Evolutionary conservation across 2,329 filamentous ascomycete species (phyloP), one percentile per base, ranked within the genome.

Genomic region (Simplicillium aogashimaense): DNA sequence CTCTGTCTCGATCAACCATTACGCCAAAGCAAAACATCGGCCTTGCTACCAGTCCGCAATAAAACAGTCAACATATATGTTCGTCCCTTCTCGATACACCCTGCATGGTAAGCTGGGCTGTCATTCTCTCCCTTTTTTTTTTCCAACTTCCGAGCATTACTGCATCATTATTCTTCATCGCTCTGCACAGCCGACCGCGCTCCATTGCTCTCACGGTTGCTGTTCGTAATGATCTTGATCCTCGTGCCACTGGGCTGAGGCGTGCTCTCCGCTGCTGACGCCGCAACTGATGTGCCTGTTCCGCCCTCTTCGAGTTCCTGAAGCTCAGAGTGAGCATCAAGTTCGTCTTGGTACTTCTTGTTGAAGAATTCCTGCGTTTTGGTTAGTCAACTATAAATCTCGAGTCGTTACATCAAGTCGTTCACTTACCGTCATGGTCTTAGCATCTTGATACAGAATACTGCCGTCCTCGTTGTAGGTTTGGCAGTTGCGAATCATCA

Each of bases 391-490:
- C 28, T 42, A 42, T 60, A 72, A 56, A 70, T 60, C 30, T 39
- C 15, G 3, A 17, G 11, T 15, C 7, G 14, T 25, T 20, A 18
- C 29, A 12, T 25, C 12, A 16, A 15, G 33, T 30, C 14, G 2
- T 38, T 37, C 4, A 47, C 80, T 68, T 68, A 94, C 88, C 74
- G 95, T 86, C 63, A 98, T 95, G 40, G 83, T 72, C 60, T 89
- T 89, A 37, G 90, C 90, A 69, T 98, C 92, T 54, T 86, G 76
- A 65, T 89, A 97, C 40, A 98, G 74, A 52, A 94, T 70, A 61
- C 89, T 95, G 43, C 83, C 85, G 56, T 97, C 92, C 63, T 98
- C 94, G 55, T 98, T 98, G 70, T 94, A 98, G 3, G 85, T 92
- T 59, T 87, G 78, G 49, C 90, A 95, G 61, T 98, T 98, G 57